Percentiles rank a stretch among this genome's conserved stretches.
Conservation (phyloP, 2,329 filamentous ascomycete genomes). For the Fusarium marasasianum region DNA sequence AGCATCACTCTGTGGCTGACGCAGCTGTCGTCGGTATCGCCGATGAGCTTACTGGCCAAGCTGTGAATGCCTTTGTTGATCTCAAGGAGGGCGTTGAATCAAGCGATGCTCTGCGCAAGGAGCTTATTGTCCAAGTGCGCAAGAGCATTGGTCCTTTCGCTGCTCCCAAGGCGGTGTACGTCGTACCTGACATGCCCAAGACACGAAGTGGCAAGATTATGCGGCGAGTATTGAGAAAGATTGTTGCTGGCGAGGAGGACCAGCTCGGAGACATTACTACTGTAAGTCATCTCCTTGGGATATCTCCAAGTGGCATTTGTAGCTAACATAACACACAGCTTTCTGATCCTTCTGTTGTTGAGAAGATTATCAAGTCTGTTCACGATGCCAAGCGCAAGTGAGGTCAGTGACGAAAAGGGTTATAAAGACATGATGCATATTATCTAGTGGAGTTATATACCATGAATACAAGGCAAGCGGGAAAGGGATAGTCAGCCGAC, state of each 20-base stretch:
- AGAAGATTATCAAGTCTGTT: conserved; percentile 86
- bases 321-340: conserved; percentile 62
- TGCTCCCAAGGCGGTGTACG: conserved; percentile 90
- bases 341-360: conserved; percentile 88
- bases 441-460: conserved; percentile 42
- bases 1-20: conserved; percentile 90
- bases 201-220: conserved; percentile 99
- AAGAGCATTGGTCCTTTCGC: conserved; percentile 98
- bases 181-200: conserved; percentile 95
- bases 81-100: conserved; percentile 86
- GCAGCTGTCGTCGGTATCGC: conserved; percentile 92
- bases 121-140: conserved; percentile 91
- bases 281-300: conserved; percentile 62
- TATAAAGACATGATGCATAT: conserved; percentile 21
- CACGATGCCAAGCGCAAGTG: conserved; percentile 69
- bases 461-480: conserved; percentile 39
- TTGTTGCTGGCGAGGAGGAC: conserved; percentile 95
- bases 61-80: conserved; percentile 95
- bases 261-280: conserved; percentile 93
- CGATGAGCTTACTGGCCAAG: conserved; percentile 95
- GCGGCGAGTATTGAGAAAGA: conserved; percentile 96
- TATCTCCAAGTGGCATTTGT: not conserved
- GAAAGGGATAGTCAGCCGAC: conserved; percentile 21
- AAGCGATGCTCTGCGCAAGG: conserved; percentile 86
- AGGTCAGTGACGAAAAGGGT: not conserved